Base-by-base conservation (phyloP, 2,329 filamentous ascomycete species). In the Rhynchosporium agropyri region DNA sequence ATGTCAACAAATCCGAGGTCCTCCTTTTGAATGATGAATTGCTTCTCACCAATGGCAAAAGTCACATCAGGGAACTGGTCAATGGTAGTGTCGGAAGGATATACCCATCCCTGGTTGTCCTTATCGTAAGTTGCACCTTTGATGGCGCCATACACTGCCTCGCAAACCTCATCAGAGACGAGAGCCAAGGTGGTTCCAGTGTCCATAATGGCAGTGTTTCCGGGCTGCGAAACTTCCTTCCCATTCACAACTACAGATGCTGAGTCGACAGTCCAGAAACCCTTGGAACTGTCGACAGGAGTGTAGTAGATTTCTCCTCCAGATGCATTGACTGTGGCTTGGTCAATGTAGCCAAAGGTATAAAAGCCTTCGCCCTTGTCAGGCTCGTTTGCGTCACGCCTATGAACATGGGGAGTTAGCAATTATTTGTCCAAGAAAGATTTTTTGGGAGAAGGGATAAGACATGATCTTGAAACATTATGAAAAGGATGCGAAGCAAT, bases 311-410 rank as follows among this genome's bases (percentile, higher is more conserved):
- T 82, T 1, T 84, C 79, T 64, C 82, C 73, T 36, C 80, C 81
- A 1, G 81, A 81, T 3, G 79, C 77, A 60, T 77, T 79, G 54
- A 89, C 79, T 0, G 84, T 80, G n/a, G 83, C 80, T 67, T 87
- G 72, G 70, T 91, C 88, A 70, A 91, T 88, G 74, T 80, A 89
- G 26, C 89, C 89, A 67, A 91, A 91, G 1, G 89, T 91, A 77
- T 89, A 91, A 77, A 90, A 91, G 79, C 75, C 85, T 64, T 78
- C 75, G 26, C 73, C 73, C 40, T 72, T 68, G 45, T 75, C 73
- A 1, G 72, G 63, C 20, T 76, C 75, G 55, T 79, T 72, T 63
- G 80, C 79, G 68, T 84, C 82, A 63, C 79, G 76, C 81, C 33
- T 36, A 36, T 36, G 6, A 10, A 36, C 1, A 36, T 36, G 33